These are phyloP conservation scores for Tulasnella sp. DNA, from an alignment of 768 basidiomycete species.

Conservation along the genomic window DNA sequence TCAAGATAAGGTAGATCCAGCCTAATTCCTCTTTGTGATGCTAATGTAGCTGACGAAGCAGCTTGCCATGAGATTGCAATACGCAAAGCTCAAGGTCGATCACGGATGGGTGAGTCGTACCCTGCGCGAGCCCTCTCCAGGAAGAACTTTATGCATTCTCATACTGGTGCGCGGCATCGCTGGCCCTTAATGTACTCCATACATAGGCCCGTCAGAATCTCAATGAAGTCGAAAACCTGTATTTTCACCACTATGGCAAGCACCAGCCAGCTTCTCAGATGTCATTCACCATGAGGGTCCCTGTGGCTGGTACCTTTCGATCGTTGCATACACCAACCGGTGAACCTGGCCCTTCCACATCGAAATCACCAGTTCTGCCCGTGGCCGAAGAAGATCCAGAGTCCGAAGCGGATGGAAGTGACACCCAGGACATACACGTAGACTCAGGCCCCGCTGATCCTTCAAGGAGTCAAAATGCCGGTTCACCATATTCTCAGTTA, in stretches of 20 bases:
- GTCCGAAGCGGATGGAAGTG: neutral
- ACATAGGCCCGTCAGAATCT: slow-evolving; percentile 40
- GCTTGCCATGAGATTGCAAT: slow-evolving; percentile 62
- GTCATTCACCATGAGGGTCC: neutral
- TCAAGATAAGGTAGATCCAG: neutral
- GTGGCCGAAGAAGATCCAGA: neutral
- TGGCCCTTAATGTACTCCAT: neutral
- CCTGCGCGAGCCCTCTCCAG: neutral
- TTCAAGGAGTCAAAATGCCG: neutral
- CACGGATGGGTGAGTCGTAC: slow-evolving; percentile 58
- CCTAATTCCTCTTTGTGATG: neutral
- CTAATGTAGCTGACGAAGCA: slow-evolving; percentile 51
- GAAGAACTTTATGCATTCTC: neutral
- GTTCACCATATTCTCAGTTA: neutral
- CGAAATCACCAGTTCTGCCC: neutral
- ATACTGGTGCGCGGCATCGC: neutral
- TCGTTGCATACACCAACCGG: neutral
- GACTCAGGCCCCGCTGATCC: neutral
- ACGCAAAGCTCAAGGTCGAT: slow-evolving; percentile 69
- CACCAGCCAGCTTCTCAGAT: neutral
- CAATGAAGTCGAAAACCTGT: slow-evolving; percentile 74
- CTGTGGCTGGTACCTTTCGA: neutral
- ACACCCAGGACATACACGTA: neutral
- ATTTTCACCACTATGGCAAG: slow-evolving; percentile 59
- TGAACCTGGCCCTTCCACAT: neutral